Percentiles rank a stretch among this genome's conserved stretches.
phyloP scores from a whole-genome alignment of 2,329 filamentous ascomycete genomes.

The Aphanoascus verrucosus region DNA sequence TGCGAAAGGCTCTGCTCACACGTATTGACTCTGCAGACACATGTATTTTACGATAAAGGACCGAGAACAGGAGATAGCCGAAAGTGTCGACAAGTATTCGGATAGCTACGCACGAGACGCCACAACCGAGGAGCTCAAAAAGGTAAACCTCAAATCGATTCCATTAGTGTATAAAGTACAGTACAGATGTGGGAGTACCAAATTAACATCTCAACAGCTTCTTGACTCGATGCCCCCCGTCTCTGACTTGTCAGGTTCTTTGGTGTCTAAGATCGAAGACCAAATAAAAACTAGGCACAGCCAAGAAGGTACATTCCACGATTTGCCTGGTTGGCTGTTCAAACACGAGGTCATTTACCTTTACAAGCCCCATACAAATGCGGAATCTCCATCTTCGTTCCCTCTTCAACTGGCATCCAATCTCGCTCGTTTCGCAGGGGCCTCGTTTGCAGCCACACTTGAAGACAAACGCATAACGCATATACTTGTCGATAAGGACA shows the following conservation, averaged over 20 bases:
- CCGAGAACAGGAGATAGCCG: slow-evolving; percentile 44
- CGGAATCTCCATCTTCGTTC: slow-evolving; percentile 9
- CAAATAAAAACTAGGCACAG: slow-evolving; percentile 49
- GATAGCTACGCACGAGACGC: slow-evolving; percentile 74
- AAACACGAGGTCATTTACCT: slow-evolving; percentile 38
- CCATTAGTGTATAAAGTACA: neutral
- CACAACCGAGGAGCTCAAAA: slow-evolving; percentile 50
- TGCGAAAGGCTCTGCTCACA: slow-evolving; percentile 16
- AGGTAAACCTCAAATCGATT: slow-evolving; percentile 21
- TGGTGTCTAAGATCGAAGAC: slow-evolving; percentile 40
- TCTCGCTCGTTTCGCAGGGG: slow-evolving; percentile 59
- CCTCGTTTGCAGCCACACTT: slow-evolving; percentile 43
- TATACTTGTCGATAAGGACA: slow-evolving; percentile 49
- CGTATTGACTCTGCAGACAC: slow-evolving; percentile 40
- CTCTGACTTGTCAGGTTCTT: slow-evolving; percentile 28
- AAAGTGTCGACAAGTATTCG: slow-evolving; percentile 62
- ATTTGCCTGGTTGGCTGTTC: slow-evolving; percentile 40
- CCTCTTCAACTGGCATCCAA: slow-evolving; percentile 42
- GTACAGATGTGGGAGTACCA: neutral
- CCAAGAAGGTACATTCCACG: slow-evolving; percentile 29
- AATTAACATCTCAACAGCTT: slow-evolving; percentile 21
- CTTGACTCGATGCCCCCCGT: slow-evolving; percentile 32
- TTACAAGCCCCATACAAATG: slow-evolving; percentile 6
- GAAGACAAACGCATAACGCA: slow-evolving; percentile 56
- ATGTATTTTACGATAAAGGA: slow-evolving; percentile 58